Evolutionary conservation across 2,329 filamentous ascomycete genomes (phyloP).

Genomic region (Xylaria sp.): DNA sequence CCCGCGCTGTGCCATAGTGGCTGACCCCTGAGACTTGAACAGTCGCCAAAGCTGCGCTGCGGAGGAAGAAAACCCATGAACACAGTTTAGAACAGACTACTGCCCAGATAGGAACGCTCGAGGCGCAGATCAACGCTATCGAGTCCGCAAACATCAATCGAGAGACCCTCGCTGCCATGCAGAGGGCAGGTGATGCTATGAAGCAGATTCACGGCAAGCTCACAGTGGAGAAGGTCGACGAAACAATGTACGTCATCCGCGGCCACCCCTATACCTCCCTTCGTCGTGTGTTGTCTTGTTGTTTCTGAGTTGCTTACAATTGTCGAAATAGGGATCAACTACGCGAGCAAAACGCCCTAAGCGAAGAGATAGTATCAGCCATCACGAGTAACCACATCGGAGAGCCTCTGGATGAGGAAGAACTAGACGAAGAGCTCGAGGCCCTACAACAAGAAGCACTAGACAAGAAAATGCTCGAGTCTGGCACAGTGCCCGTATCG

Average conservation of each 20-base stretch:
- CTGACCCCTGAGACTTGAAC: constrained; percentile 40
- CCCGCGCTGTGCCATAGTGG: constrained; percentile 36
- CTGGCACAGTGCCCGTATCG: constrained; percentile 82
- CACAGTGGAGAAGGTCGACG: constrained; percentile 93
- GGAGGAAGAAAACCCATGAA: constrained; percentile 95
- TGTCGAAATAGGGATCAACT: constrained; percentile 77
- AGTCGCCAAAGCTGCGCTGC: constrained; percentile 91
- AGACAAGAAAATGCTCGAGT: constrained; percentile 93
- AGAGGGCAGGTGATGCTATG: constrained; percentile 90
- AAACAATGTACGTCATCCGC: constrained; percentile 90
- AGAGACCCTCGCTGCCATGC: constrained; percentile 94
- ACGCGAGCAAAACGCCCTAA: constrained; percentile 90
- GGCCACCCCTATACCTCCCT: constrained; percentile 7
- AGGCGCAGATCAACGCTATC: constrained; percentile 96
- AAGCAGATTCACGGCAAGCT: constrained; percentile 90
- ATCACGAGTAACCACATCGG: constrained; percentile 78
- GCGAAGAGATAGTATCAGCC: constrained; percentile 89
- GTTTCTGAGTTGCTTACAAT: constrained; percentile 25
- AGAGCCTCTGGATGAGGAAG: constrained; percentile 82
- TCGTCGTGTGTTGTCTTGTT: background rate
- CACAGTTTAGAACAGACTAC: constrained; percentile 90
- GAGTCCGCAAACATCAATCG: constrained; percentile 99
- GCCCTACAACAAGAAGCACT: constrained; percentile 90
- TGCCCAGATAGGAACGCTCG: constrained; percentile 89
- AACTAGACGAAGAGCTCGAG: constrained; percentile 87